phyloP scores from a whole-genome alignment of 2,329 filamentous ascomycete genomes.

The Paraconiothyrium brasiliense region DNA sequence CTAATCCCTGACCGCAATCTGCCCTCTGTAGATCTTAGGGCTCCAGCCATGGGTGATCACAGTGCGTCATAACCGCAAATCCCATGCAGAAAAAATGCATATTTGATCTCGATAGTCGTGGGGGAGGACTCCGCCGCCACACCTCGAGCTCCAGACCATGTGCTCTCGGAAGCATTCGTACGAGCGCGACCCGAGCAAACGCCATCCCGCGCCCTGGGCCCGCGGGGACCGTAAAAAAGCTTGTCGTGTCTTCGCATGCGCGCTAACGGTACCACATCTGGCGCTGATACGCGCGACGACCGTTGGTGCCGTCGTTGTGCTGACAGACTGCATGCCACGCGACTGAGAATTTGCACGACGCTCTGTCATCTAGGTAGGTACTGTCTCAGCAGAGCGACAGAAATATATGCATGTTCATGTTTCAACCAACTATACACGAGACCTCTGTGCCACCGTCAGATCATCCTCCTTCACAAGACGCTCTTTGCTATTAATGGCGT shows the following conservation, averaged over 20 bases:
- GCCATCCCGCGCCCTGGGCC: neutral
- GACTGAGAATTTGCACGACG: neutral
- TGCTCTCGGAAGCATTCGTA: neutral
- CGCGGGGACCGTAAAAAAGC: neutral
- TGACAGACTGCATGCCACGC: neutral
- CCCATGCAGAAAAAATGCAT: neutral
- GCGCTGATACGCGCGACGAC: neutral
- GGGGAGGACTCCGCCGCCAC: neutral
- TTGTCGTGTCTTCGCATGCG: neutral
- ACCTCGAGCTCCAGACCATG: no score
- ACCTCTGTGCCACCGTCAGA: no score
- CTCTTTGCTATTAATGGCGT: no score
- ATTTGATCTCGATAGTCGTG: neutral
- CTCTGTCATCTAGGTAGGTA: neutral
- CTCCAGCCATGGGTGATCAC: neutral
- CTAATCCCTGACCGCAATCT: neutral
- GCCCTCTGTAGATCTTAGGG: neutral
- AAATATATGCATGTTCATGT: no score
- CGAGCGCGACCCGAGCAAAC: neutral
- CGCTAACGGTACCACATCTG: neutral
- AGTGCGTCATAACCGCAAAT: neutral
- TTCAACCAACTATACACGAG: no score
- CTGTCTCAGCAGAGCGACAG: neutral
- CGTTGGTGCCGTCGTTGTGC: neutral
- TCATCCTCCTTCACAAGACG: no score